phyloP scores from a whole-genome alignment of 139 green algal species.

The Chlorella vulgaris region DNA sequence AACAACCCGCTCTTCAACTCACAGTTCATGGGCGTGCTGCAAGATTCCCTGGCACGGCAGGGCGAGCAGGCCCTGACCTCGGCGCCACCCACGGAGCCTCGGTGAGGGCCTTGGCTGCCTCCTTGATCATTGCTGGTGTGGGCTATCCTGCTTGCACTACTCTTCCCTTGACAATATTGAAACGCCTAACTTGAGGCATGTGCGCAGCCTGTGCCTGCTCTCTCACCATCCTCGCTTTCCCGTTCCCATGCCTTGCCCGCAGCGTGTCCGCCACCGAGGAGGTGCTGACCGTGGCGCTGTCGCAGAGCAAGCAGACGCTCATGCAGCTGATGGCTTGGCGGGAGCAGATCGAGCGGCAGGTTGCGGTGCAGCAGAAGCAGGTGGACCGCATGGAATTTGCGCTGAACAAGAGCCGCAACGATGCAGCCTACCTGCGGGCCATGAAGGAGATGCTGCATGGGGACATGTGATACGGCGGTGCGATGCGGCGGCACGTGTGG shows the following conservation, averaged over 20 bases:
- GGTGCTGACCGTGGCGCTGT: slow-evolving; percentile 23
- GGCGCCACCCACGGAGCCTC: not conserved
- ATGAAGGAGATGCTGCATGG: slow-evolving; percentile 45
- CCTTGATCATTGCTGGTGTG: too few species aligned
- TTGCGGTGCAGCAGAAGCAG: slow-evolving; percentile 38
- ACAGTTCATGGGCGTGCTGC: slow-evolving; percentile 29
- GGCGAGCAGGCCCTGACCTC: slow-evolving; percentile 26
- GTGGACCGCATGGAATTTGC: slow-evolving; percentile 50
- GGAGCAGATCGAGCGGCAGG: slow-evolving; percentile 26
- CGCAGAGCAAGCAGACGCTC: slow-evolving; percentile 28
- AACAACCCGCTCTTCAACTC: slow-evolving; percentile 26
- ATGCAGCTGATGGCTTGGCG: slow-evolving; percentile 20
- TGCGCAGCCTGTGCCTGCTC: too few species aligned
- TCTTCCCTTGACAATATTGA: not conserved
- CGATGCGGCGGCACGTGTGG: not conserved
- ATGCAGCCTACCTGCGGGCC: slow-evolving; percentile 37
- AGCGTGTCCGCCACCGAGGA: slow-evolving; percentile 27
- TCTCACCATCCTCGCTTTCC: not conserved
- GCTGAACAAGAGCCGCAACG: slow-evolving; percentile 42
- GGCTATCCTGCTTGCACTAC: too few species aligned
- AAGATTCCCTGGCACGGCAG: slow-evolving; percentile 33
- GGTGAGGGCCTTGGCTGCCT: not conserved
- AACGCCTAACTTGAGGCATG: not conserved
- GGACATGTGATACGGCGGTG: slow-evolving; percentile 4
- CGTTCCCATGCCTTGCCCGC: not conserved